Evolutionary conservation across 1,139 yeast genomes (phyloP), one percentile per base, ranked within the genome.

Genomic region (Kodamaea ohmeri): DNA sequence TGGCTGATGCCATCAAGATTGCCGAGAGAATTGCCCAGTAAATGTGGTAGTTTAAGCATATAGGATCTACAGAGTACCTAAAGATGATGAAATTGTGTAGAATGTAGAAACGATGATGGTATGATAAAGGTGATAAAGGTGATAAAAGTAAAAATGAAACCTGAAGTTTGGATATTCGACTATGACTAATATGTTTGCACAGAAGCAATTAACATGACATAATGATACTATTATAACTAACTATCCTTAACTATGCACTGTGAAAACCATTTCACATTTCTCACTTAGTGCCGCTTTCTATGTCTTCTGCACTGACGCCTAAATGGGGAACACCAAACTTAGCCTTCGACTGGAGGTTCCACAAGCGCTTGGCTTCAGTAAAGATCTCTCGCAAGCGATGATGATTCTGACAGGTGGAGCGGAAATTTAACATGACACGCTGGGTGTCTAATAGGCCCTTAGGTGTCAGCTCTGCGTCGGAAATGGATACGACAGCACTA

Each of bases 1-100:
- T 92, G 53, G 96, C 95, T 37, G 98, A 92, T 61, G 81, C 87
- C 24, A 77, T 94, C 59, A 90, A 86, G 71, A 80, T 87, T 51
- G 95, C 95, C 32, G 90, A 90, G 70, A 83, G 96, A 72, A 68
- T 86, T 33, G 79, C 80, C 39, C 56, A 56, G 41, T 67, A 57
- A n/a, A 9, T 20, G 22, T 20, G 22, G 9, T 7, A 9, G 9
- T 7, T 9, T 9, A 20, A 20, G 9, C 6, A 14, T 4, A 12
- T 14, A 25, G 6, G 17, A 25, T 13, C 17, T 25, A 13, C 6
- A 25, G n/a, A 20, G 8, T 20, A 20, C 9, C 6, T 9, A 20
- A 7, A 20, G 9, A 7, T 9, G 9, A 7, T 20, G 22, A 7
- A 20, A 20, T 20, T 7, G 8, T 20, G 22, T 20, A n/a, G n/a